phyloP scores from a whole-genome alignment of 345 rosid species.

The Pistacia atlantica region DNA sequence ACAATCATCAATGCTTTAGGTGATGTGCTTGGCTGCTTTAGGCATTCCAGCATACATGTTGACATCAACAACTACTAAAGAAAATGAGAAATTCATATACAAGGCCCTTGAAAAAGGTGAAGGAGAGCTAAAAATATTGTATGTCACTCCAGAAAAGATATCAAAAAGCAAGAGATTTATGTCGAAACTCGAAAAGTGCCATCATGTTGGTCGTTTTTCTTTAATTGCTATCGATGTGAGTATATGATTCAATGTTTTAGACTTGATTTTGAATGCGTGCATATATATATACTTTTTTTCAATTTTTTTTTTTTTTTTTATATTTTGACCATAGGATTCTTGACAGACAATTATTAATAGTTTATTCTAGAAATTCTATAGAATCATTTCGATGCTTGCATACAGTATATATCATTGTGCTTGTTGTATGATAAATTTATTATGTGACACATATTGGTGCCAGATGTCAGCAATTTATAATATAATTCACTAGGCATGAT shows the following conservation, averaged over 20 bases:
- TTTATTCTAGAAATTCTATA: too few relatives aligned
- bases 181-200: constrained; percentile 98
- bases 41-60: constrained; percentile 85
- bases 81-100: constrained; percentile 84
- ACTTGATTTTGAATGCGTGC: not conserved
- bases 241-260: not conserved
- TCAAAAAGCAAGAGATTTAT: constrained; percentile 97
- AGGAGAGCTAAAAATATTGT: constrained; percentile 74
- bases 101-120: constrained; percentile 93
- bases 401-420: too few relatives aligned
- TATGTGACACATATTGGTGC: too few relatives aligned
- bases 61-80: constrained; percentile 86
- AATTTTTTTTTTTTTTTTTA: too few relatives aligned
- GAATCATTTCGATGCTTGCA: too few relatives aligned
- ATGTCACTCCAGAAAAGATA: constrained; percentile 93
- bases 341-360: too few relatives aligned
- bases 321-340: too few relatives aligned
- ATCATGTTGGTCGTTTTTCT: constrained; percentile 70
- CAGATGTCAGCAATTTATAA: too few relatives aligned
- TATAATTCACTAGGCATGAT: too few relatives aligned
- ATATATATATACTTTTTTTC: not conserved
- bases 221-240: constrained; percentile 89
- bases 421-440: too few relatives aligned
- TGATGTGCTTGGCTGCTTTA: constrained; percentile 86
- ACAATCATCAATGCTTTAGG: constrained; percentile 44